phyloP scores from a whole-genome alignment of 805 yeast genomes.

The Metschnikowia chrysomelidarum region DNA sequence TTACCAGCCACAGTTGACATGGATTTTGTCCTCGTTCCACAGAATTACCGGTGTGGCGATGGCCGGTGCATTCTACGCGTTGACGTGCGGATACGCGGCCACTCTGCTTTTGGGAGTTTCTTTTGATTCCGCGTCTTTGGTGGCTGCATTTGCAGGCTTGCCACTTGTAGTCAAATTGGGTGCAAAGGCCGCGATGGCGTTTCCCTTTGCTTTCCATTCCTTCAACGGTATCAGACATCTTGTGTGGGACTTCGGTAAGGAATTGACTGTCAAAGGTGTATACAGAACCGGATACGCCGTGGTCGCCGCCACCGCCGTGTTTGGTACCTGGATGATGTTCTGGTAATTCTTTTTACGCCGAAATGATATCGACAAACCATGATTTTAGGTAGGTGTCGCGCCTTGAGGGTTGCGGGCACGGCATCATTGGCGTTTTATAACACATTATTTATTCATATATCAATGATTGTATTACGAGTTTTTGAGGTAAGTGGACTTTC shows the following conservation, averaged over 20 bases:
- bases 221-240: constrained; percentile 91
- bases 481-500: too few relatives aligned
- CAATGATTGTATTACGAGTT: too few relatives aligned
- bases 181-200: constrained; percentile 68
- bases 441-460: too few relatives aligned
- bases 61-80: constrained; percentile 74
- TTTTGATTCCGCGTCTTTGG: constrained; percentile 52
- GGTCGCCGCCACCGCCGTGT: constrained; percentile 56
- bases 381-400: too few relatives aligned
- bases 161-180: constrained; percentile 62
- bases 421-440: neutral
- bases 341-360: too few relatives aligned
- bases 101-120: constrained; percentile 58
- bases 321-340: constrained; percentile 59
- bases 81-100: constrained; percentile 74
- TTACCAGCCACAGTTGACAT: constrained; percentile 88
- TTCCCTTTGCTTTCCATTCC: constrained; percentile 85
- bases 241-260: constrained; percentile 86
- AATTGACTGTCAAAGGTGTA: constrained; percentile 81
- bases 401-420: neutral
- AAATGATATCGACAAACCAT: too few relatives aligned
- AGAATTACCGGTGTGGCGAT: constrained; percentile 85
- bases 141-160: constrained; percentile 55
- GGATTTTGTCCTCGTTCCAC: constrained; percentile 77
- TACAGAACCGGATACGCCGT: constrained; percentile 89